Percentiles rank a stretch among this genome's conserved stretches.
phyloP scores from a whole-genome alignment of 176 grass and related monocot genomes.

The Ensete ventricosum region DNA sequence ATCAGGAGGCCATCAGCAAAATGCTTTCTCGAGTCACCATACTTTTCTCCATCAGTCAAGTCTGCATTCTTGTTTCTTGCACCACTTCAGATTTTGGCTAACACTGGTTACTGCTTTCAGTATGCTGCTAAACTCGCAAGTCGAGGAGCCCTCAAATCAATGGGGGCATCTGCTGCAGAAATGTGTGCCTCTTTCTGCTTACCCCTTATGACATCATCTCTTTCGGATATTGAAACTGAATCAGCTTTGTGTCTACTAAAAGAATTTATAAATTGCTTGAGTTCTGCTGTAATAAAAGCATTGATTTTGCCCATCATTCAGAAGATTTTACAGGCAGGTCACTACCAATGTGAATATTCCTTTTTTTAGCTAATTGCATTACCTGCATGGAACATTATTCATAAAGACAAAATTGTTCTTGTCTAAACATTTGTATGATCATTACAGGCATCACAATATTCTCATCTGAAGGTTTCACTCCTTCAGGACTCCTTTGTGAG shows the following conservation, averaged over 20 bases:
- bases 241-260: conserved; percentile 51
- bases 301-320: conserved; percentile 73
- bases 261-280: conserved; percentile 80
- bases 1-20: conserved; percentile 80
- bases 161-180: conserved; percentile 78
- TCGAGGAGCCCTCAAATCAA: conserved; percentile 66
- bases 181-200: conserved; percentile 78
- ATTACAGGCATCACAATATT: conserved; percentile 60
- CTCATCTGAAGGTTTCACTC: conserved; percentile 77
- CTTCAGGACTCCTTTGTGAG: conserved; percentile 89
- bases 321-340: conserved; percentile 98
- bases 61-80: conserved; percentile 85
- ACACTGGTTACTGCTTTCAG: conserved; percentile 50
- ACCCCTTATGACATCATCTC: conserved; percentile 48
- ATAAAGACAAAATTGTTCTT: conserved; percentile 20
- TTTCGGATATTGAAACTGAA: conserved; percentile 56
- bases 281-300: conserved; percentile 43
- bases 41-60: conserved; percentile 70
- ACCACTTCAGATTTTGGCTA: conserved; percentile 70
- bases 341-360: conserved; percentile 28
- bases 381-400: conserved; percentile 1
- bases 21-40: conserved; percentile 67
- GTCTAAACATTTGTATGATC: conserved; percentile 20
- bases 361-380: conserved; percentile 23
- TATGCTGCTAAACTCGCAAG: conserved; percentile 72